These are phyloP conservation scores for Penicillium sp. DNA, from an alignment of 2,329 filamentous ascomycete genomes.

Conservation along the genomic window DNA sequence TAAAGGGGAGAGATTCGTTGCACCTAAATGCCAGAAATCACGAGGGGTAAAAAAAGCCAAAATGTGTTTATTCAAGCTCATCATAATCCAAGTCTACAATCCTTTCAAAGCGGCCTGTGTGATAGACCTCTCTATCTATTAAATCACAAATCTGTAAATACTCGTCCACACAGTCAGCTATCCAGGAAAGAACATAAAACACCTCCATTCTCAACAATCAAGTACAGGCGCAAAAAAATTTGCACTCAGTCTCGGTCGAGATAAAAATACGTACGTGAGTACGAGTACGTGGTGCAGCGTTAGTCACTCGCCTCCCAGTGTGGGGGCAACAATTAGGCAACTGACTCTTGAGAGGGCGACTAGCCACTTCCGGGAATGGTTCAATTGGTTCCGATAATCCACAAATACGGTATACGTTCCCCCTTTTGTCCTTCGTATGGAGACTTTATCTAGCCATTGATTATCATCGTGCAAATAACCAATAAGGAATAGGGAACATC, in stretches of 20 bases:
- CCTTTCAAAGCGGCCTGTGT: background rate
- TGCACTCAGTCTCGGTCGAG: background rate
- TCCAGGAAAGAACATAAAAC: too few species aligned
- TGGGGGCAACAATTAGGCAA: slow-evolving; percentile 1
- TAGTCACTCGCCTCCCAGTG: slow-evolving; percentile 1
- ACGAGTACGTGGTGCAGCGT: background rate
- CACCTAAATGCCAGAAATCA: background rate
- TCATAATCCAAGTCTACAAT: background rate
- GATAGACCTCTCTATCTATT: background rate
- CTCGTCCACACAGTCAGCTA: background rate
- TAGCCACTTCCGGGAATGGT: background rate
- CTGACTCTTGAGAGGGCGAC: background rate
- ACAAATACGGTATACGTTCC: background rate
- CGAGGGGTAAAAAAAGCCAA: background rate
- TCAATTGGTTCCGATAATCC: background rate
- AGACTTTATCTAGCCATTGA: background rate
- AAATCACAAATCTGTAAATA: background rate
- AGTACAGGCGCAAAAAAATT: background rate
- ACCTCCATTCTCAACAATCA: too few species aligned
- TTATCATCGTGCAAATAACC: background rate
- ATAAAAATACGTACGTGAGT: background rate
- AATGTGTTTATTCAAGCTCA: background rate
- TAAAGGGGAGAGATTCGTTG: background rate
- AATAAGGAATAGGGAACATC: background rate
- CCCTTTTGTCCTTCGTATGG: background rate